Base-by-base conservation (phyloP, 116 monocot species). In the Iris pallida region DNA sequence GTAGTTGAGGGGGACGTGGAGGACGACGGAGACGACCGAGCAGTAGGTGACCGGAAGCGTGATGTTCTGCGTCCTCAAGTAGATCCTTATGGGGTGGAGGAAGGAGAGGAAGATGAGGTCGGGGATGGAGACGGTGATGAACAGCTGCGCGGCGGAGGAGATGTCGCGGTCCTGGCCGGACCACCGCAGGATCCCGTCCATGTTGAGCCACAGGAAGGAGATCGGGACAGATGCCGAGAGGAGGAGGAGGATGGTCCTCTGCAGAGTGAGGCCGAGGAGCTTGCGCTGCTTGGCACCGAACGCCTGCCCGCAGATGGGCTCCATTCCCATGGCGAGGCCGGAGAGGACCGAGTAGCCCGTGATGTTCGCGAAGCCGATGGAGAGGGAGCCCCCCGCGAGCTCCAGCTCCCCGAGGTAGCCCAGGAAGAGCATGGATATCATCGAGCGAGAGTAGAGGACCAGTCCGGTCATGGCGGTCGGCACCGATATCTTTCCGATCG, bases 251-350 rank as follows among this genome's bases (percentile, higher is more conserved):
- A 86, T 65, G 4, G 92, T 83, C 18, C 88, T 71, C 30, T 93
- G 92, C 13, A 93, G 86, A 0, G 86, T 78, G 53, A 88, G 79
- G 43, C 75, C 83, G 44, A 93, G 85, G 67, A 93, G 79, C 62
- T 93, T 81, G 15, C 73, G 65, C 11, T 81, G 88, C 13, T 72
- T 65, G n/a, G 88, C 88, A 5, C 92, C 92, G 70, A 88, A 93
- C 15, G 92, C 88, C 71, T 93, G 92, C 45, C 86, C 83, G 71
- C 92, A 93, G 64, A 93, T 85, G 79, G 92, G 92, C 64, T 93
- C 93, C 93, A 93, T 89, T 1, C 93, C 93, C 89, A 93, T 86
- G 47, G 93, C 88, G 4, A 93, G 82, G 10, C 93, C 93, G 19
- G 89, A 89, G 45, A 93, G 81, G 53, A 93, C 84, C 4, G 93